Percentiles rank a stretch among this genome's conserved stretches.
Evolutionary conservation across 1,139 yeast genomes (phyloP).

Genomic region (Yamadazyma conglobata): DNA sequence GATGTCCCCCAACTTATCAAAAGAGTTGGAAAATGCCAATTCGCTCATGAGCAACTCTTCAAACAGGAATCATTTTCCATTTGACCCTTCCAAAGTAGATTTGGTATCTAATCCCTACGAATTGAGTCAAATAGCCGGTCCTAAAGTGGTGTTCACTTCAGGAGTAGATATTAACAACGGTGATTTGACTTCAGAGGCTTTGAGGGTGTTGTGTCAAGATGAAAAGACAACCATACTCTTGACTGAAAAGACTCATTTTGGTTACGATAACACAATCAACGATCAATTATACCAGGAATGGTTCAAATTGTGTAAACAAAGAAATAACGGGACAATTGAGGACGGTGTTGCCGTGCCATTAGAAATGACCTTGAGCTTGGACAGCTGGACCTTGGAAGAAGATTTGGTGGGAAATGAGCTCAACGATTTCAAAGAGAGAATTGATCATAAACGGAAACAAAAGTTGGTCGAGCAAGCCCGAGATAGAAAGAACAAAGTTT

Average conservation of each 20-base stretch:
- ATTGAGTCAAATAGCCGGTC: conserved; percentile 54
- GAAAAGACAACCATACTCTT: conserved; percentile 68
- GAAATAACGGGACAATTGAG: conserved; percentile 38
- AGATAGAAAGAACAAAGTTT: conserved; percentile 52
- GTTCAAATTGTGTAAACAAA: conserved; percentile 41
- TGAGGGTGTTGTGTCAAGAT: conserved; percentile 57
- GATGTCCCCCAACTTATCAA: conserved; percentile 81
- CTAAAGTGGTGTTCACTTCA: conserved; percentile 80
- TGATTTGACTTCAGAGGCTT: conserved; percentile 54
- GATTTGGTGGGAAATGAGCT: conserved; percentile 50
- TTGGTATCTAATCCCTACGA: conserved; percentile 57
- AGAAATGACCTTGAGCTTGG: conserved; percentile 33
- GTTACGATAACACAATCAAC: conserved; percentile 26
- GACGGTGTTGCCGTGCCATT: conserved; percentile 61
- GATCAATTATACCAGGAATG: conserved; percentile 52
- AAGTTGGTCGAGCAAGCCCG: conserved; percentile 51
- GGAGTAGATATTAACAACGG: conserved; percentile 69
- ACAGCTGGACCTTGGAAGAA: conserved; percentile 44
- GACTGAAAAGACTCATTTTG: conserved; percentile 56
- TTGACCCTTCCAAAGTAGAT: conserved; percentile 63
- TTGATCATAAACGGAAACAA: conserved; percentile 43
- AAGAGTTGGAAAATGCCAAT: conserved; percentile 66
- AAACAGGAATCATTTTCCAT: conserved; percentile 65
- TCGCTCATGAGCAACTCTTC: conserved; percentile 20
- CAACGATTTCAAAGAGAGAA: conserved; percentile 41